phyloP scores from a whole-genome alignment of 1,139 yeast genomes.

The Taphrina wiesneri region DNA sequence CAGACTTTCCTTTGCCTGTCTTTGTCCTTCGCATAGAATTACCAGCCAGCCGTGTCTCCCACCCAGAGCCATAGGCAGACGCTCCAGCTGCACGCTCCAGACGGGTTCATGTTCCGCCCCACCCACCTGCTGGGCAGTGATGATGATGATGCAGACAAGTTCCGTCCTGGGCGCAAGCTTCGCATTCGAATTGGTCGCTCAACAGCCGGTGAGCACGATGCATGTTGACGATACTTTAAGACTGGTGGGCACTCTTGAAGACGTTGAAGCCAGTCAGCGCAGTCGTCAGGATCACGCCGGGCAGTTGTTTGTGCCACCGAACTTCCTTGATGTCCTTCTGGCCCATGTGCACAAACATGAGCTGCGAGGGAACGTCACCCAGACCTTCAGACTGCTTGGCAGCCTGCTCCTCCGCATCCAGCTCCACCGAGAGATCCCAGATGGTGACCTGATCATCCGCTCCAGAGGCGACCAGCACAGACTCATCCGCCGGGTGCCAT shows the following conservation, averaged over 20 bases:
- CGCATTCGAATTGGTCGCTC: background rate
- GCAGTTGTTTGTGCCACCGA: conserved; percentile 96
- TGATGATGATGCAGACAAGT: background rate
- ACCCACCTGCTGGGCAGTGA: no score
- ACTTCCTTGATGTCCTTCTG: conserved; percentile 96
- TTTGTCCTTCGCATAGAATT: no score
- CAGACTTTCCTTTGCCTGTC: no score
- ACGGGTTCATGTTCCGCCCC: no score
- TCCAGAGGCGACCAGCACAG: conserved; percentile 90
- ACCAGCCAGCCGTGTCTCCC: no score
- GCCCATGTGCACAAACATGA: conserved; percentile 90
- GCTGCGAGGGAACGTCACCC: conserved; percentile 91
- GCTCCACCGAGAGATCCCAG: conserved; percentile 97
- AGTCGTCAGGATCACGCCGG: conserved; percentile 91
- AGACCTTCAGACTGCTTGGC: conserved; percentile 73
- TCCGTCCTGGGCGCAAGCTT: background rate
- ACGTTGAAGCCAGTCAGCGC: conserved; percentile 93
- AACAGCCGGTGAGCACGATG: background rate
- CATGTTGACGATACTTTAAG: conserved; percentile 53
- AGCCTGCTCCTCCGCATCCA: conserved; percentile 91
- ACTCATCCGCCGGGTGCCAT: conserved; percentile 93
- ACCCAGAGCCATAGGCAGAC: no score
- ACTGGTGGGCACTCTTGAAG: conserved; percentile 68
- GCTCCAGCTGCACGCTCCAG: no score
- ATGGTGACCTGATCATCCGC: conserved; percentile 95